Conservation (phyloP, 2,329 filamentous ascomycete genomes). For the Sarocladiaceae sp. region DNA sequence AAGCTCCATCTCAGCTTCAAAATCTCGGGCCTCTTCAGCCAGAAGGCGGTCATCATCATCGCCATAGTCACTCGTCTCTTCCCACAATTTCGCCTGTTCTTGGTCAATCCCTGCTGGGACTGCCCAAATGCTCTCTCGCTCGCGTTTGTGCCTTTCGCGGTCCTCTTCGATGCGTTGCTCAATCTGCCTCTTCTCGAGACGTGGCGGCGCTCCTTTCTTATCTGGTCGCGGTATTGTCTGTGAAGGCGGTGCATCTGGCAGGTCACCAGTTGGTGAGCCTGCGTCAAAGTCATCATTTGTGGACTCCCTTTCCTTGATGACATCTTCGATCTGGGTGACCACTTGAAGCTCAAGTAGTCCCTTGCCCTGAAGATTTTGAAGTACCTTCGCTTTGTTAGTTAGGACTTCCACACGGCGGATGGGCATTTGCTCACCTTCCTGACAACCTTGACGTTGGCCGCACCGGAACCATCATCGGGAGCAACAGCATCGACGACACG, state of each 20-base stretch:
- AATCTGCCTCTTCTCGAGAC: constrained; percentile 79
- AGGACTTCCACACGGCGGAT: background rate
- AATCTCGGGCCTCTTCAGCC: constrained; percentile 64
- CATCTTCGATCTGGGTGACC: constrained; percentile 75
- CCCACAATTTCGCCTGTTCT: constrained; percentile 80
- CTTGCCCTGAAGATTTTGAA: constrained; percentile 67
- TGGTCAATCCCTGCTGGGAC: constrained; percentile 71
- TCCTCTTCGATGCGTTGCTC: constrained; percentile 98
- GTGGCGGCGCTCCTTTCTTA: constrained; percentile 28
- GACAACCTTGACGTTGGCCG: constrained; percentile 91
- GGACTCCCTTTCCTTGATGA: constrained; percentile 73
- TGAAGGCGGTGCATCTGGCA: constrained; percentile 36
- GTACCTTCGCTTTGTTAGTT: constrained; percentile 42
- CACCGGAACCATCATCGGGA: constrained; percentile 79
- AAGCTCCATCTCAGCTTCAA: constrained; percentile 36
- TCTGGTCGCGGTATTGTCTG: constrained; percentile 34
- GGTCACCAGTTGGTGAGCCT: constrained; percentile 44
- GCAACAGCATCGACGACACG: constrained; percentile 89
- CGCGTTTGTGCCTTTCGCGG: constrained; percentile 85
- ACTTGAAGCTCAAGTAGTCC: constrained; percentile 69
- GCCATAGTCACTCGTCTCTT: constrained; percentile 79
- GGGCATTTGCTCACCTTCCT: constrained; percentile 56
- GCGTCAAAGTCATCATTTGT: constrained; percentile 52
- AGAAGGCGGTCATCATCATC: constrained; percentile 80
- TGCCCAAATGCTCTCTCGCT: constrained; percentile 91